Percentiles rank a stretch among this genome's conserved stretches.
Evolutionary conservation across 2,329 filamentous ascomycete genomes (phyloP).

Genomic region (Arthrobotrys musiformis): DNA sequence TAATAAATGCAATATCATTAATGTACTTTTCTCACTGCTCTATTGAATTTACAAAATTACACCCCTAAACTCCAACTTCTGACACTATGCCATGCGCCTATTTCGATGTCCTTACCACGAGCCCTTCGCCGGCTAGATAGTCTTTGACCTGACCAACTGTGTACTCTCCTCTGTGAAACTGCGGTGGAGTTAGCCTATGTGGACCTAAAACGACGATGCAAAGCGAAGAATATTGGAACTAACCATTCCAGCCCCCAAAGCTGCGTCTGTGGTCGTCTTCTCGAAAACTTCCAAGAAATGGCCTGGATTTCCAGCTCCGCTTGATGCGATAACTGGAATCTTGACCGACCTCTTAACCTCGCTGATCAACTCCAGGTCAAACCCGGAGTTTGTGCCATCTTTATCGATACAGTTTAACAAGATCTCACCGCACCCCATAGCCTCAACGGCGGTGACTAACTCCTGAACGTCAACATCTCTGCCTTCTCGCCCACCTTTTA

Average conservation of each 20-base stretch:
- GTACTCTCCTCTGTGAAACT: constrained; percentile 94
- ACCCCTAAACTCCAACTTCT: constrained; percentile 1
- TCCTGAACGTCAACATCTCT: constrained; percentile 92
- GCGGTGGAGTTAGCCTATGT: neutral
- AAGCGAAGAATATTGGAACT: constrained; percentile 60
- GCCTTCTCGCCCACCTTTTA: constrained; percentile 94
- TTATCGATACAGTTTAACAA: constrained; percentile 97
- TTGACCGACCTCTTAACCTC: constrained; percentile 87
- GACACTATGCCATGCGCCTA: neutral
- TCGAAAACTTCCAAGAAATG: constrained; percentile 94
- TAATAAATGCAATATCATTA: neutral
- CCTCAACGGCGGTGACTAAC: constrained; percentile 87
- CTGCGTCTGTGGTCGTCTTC: constrained; percentile 87
- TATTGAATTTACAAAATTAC: neutral
- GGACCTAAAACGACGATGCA: neutral
- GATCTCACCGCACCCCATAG: constrained; percentile 94
- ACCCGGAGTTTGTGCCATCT: constrained; percentile 92
- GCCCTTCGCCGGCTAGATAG: constrained; percentile 74
- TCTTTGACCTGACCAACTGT: constrained; percentile 95
- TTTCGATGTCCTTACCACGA: constrained; percentile 72
- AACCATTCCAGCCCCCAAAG: constrained; percentile 91
- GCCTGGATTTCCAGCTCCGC: constrained; percentile 84
- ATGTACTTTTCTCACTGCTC: neutral
- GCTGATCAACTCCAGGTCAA: constrained; percentile 88
- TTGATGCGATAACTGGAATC: constrained; percentile 95